A percentile compares a stretch with the other conserved stretches of the same genome.
phyloP scores from a whole-genome alignment of 306 rosid species.

The Vachellia collinsii region DNA sequence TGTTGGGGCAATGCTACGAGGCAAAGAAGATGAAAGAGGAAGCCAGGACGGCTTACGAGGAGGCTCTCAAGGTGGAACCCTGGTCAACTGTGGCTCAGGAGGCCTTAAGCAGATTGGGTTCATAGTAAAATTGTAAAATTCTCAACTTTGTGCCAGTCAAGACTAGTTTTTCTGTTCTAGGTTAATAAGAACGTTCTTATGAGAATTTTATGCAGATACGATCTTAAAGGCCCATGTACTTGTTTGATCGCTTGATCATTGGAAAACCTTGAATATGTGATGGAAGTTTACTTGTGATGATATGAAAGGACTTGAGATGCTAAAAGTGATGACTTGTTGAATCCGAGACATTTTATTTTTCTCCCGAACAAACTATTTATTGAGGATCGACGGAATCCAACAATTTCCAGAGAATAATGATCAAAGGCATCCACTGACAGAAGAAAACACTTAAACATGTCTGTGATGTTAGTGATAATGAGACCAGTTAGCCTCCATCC shows the following conservation, averaged over 20 bases:
- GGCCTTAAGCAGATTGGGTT: constrained; percentile 60
- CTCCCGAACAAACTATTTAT: not conserved
- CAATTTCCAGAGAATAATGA: not conserved
- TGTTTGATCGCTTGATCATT: constrained; percentile 5
- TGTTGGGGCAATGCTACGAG: constrained; percentile 79
- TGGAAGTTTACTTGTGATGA: constrained; percentile 2
- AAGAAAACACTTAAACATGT: not conserved
- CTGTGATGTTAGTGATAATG: constrained; percentile 3
- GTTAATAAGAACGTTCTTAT: not conserved
- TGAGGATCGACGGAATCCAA: not conserved
- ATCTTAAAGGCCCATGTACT: not conserved
- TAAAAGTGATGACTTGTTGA: not conserved
- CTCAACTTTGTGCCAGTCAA: not conserved
- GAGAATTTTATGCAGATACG: not conserved
- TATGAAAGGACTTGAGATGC: not conserved
- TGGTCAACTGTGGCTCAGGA: constrained; percentile 48
- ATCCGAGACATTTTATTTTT: not conserved
- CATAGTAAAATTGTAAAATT: constrained; percentile 15
- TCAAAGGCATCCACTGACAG: not conserved
- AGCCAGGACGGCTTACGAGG: constrained; percentile 74
- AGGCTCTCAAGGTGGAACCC: constrained; percentile 66
- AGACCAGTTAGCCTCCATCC: constrained; percentile 23
- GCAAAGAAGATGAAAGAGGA: constrained; percentile 71
- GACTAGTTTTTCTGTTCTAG: not conserved
- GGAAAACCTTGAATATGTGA: not conserved